Evolutionary conservation across 768 basidiomycete species (phyloP).

Genomic region (Russula ochroleuca): DNA sequence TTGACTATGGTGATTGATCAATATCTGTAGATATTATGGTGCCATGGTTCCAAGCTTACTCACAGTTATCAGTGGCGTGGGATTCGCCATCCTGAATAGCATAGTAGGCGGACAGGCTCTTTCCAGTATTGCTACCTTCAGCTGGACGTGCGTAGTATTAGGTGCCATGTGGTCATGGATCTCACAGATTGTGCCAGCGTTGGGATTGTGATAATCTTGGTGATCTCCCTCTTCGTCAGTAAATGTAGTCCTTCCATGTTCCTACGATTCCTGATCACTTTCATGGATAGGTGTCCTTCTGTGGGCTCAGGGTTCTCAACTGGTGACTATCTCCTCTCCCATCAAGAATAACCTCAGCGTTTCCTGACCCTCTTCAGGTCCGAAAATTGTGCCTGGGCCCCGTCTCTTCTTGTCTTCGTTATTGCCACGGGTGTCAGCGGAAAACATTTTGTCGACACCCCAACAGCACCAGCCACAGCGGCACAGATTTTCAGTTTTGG

Average conservation of each 20-base stretch:
- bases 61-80: conserved; percentile 49
- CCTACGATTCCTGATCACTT: not conserved
- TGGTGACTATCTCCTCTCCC: conserved; percentile 36
- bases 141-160: conserved; percentile 43
- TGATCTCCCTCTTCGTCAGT: conserved; percentile 55
- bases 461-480: conserved; percentile 52
- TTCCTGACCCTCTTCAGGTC: conserved; percentile 46
- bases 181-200: conserved; percentile 35
- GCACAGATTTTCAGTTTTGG: conserved; percentile 57
- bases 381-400: conserved; percentile 72
- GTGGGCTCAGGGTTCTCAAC: conserved; percentile 59
- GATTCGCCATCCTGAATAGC: conserved; percentile 54
- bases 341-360: not conserved
- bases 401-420: conserved; percentile 67
- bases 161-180: not conserved
- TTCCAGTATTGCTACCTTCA: conserved; percentile 47
- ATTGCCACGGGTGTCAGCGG: conserved; percentile 71
- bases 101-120: conserved; percentile 62
- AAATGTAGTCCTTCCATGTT: not conserved
- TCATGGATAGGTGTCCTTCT: conserved; percentile 53
- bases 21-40: conserved; percentile 49
- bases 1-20: not conserved
- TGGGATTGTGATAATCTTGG: conserved; percentile 73
- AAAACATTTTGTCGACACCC: conserved; percentile 53
- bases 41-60: conserved; percentile 45